A percentile compares a stretch with the other conserved stretches of the same genome.
phyloP scores from a whole-genome alignment of 495 filamentous ascomycete species.

The Venustampulla echinocandica region DNA sequence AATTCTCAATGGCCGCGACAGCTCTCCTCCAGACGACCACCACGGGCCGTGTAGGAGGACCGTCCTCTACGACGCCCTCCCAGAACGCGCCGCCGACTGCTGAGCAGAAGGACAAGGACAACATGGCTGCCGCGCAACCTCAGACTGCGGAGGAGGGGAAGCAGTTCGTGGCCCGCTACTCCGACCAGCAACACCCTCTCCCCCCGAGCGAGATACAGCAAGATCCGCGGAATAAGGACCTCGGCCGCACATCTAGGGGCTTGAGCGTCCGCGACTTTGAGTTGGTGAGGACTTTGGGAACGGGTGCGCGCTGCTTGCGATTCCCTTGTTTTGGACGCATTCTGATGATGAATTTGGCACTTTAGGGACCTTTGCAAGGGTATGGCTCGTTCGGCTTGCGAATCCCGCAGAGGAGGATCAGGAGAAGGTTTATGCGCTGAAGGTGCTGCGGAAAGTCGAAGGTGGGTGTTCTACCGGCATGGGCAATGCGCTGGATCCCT shows the following conservation, averaged over 20 bases:
- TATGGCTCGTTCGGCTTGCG: constrained; percentile 68
- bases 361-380: constrained; percentile 88
- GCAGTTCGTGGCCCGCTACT: constrained; percentile 33
- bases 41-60: too few species aligned
- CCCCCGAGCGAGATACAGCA: constrained; percentile 45
- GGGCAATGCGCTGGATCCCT: constrained; percentile 9
- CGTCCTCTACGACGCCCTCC: too few species aligned
- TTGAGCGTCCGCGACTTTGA: constrained; percentile 65
- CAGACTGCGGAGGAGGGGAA: constrained; percentile 28
- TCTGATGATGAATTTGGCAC: constrained; percentile 9
- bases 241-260: constrained; percentile 46
- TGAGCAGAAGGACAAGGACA: too few species aligned
- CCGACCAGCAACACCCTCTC: constrained; percentile 43
- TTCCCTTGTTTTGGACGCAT: neutral
- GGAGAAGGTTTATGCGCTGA: constrained; percentile 80
- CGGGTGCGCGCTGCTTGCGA: constrained; percentile 45
- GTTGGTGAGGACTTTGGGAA: constrained; percentile 82
- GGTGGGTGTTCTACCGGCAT: constrained; percentile 19
- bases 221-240: constrained; percentile 46
- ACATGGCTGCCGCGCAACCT: too few species aligned
- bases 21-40: too few species aligned
- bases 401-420: constrained; percentile 45
- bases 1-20: too few species aligned
- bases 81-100: too few species aligned
- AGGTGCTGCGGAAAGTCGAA: constrained; percentile 87